phyloP scores from a whole-genome alignment of 2,329 filamentous ascomycete species.

The Phaeosphaeriaceae sp. region DNA sequence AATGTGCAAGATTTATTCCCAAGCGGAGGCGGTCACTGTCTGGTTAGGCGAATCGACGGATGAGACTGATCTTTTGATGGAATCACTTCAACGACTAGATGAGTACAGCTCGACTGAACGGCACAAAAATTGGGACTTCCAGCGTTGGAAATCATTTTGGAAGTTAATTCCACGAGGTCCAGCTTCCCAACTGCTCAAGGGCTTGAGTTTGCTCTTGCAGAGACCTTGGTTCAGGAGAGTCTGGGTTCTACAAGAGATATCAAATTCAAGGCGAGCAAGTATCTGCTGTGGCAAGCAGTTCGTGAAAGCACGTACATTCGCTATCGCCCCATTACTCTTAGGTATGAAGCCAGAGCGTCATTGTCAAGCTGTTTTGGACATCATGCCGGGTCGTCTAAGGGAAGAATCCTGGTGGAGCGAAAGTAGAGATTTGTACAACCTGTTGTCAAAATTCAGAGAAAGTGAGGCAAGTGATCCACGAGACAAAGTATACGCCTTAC shows the following conservation, averaged over 20 bases:
- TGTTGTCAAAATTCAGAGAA: constrained; percentile 17
- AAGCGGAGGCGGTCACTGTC: constrained; percentile 29
- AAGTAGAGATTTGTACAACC: constrained; percentile 14
- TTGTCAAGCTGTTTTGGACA: constrained; percentile 25
- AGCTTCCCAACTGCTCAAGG: background rate
- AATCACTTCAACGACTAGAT: constrained; percentile 10
- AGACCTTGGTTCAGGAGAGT: constrained; percentile 25
- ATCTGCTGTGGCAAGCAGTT: constrained; percentile 14
- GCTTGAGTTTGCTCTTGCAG: constrained; percentile 6
- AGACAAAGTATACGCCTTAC: constrained; percentile 26
- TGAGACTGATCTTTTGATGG: constrained; percentile 11
- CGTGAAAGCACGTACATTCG: constrained; percentile 16
- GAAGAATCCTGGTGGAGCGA: constrained; percentile 25
- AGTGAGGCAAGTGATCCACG: constrained; percentile 22
- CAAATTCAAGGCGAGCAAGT: constrained; percentile 16
- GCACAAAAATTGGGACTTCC: background rate
- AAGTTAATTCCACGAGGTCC: background rate
- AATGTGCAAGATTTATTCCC: constrained; percentile 32
- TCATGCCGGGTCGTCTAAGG: constrained; percentile 24
- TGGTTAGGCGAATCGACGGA: constrained; percentile 33
- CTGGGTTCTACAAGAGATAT: constrained; percentile 29
- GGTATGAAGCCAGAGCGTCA: constrained; percentile 3
- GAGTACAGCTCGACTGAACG: constrained; percentile 6
- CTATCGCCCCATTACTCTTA: constrained; percentile 12
- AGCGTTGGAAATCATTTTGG: background rate